Base-by-base conservation (phyloP, 2,329 filamentous ascomycete species). In the Talaromyces sp. region DNA sequence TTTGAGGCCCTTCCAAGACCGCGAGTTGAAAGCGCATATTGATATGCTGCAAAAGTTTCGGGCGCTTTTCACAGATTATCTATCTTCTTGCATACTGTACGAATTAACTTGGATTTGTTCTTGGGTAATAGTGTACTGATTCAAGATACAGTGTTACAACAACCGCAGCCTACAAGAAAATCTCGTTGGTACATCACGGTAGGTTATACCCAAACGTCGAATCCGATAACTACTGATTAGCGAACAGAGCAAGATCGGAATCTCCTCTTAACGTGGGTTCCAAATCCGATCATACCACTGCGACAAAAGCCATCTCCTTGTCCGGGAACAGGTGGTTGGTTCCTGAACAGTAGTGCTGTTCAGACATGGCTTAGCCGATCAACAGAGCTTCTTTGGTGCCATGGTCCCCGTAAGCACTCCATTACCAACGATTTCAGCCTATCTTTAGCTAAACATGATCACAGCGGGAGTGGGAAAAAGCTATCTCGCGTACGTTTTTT, bases 21-120 rank as follows among this genome's bases (percentile, higher is more conserved):
- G 45, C 14, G 59, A 61, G 50, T 50, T 50, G 24, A 50, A 22
- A 50, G 24, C 27, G 27, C 45, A 61, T 24, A 61, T 61, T 47
- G 43, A 61, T 33, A 50, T 61, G 41, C 27, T 61, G 33, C 59
- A 61, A 14, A 47, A 50, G n/a, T 61, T 61, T 35, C 59, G 43
- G 41, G 59, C 59, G 33, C 27, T 61, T 33, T 61, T 61, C 13
- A 50, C 45, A 37, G 59, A 61, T 37, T 61, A 47, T 45, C 16
- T 61, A 11, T 61, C 59, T 24, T 47, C 59, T 37, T 47, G 45
- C 10, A 61, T 61, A 59, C 59, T 61, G 59, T 61, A 61, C 13
- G 31, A 9, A 33, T 14, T 52, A 31, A 52, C 16, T 3, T n/a
- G 14, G 3, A n/a, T 14, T 52, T 11, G 10, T 52, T 33, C 14